phyloP scores from a whole-genome alignment of 441 rosid species.

The Brassica hybrid region DNA sequence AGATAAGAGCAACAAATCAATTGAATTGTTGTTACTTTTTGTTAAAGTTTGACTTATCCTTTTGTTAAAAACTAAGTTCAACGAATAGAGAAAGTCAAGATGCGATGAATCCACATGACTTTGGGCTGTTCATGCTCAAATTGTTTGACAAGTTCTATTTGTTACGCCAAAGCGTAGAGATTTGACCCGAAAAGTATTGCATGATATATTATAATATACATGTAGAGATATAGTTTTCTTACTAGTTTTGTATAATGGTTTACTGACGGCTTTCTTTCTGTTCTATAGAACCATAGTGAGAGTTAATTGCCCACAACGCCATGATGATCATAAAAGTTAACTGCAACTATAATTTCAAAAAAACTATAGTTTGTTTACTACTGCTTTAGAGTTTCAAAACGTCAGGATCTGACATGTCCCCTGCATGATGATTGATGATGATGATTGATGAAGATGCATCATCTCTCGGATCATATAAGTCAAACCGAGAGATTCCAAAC shows the following conservation, averaged over 20 bases:
- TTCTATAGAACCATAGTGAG: too few species aligned
- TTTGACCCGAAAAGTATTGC: constrained; percentile 14
- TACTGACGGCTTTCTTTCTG: not conserved
- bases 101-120: constrained; percentile 12
- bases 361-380: not conserved
- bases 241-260: constrained; percentile 3
- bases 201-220: not conserved
- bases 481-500: constrained; percentile 41
- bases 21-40: not conserved
- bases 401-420: constrained; percentile 29
- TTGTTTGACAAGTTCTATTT: constrained; percentile 22
- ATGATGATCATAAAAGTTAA: not conserved
- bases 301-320: not conserved
- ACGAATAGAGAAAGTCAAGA: constrained; percentile 22
- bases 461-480: constrained; percentile 25
- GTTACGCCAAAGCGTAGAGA: constrained; percentile 26
- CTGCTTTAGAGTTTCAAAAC: constrained; percentile 9
- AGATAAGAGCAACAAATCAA: constrained; percentile 3
- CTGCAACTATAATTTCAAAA: not conserved
- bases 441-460: constrained; percentile 34
- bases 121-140: not conserved
- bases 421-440: constrained; percentile 32
- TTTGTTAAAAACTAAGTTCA: constrained; percentile 4
- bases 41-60: constrained; percentile 2
- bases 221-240: not conserved